phyloP scores from a whole-genome alignment of 1,284 basidiomycete species.

The Leccinum holopus region DNA sequence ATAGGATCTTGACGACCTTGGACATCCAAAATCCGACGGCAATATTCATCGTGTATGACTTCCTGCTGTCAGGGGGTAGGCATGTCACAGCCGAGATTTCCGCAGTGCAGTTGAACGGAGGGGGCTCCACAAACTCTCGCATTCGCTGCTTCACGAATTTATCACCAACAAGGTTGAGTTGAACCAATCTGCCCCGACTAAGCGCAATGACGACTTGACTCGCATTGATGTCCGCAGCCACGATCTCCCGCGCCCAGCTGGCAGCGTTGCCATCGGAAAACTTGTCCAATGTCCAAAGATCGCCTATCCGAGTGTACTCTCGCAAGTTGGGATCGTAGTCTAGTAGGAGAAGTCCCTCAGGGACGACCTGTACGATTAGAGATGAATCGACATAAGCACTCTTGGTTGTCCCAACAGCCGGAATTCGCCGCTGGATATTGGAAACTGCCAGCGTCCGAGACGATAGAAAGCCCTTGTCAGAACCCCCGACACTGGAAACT shows the following conservation, averaged over 20 bases:
- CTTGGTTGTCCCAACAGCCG: constrained; percentile 24
- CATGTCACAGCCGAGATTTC: constrained; percentile 72
- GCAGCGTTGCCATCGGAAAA: constrained; percentile 20
- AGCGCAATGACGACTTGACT: constrained; percentile 69
- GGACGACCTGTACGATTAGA: constrained; percentile 71
- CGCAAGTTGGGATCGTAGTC: constrained; percentile 46
- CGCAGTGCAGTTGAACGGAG: constrained; percentile 19
- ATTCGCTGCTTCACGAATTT: constrained; percentile 37
- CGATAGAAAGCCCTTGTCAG: constrained; percentile 44
- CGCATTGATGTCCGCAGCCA: constrained; percentile 64
- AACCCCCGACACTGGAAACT: constrained; percentile 38
- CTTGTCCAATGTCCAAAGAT: constrained; percentile 35
- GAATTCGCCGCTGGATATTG: constrained; percentile 48
- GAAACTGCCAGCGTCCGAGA: constrained; percentile 65
- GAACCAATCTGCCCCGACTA: constrained; percentile 53
- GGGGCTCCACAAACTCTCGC: constrained; percentile 23
- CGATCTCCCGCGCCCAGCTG: constrained; percentile 46
- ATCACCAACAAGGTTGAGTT: constrained; percentile 49
- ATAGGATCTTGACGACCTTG: constrained; percentile 62
- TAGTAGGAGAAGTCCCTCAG: constrained; percentile 52
- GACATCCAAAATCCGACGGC: constrained; percentile 79
- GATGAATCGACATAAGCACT: constrained; percentile 52
- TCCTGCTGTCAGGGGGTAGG: constrained; percentile 48
- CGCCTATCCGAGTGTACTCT: constrained; percentile 36
- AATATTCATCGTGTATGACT: constrained; percentile 47